Conservation (phyloP, 352 stramenopile genomes). For the Phytophthora palmivora region DNA sequence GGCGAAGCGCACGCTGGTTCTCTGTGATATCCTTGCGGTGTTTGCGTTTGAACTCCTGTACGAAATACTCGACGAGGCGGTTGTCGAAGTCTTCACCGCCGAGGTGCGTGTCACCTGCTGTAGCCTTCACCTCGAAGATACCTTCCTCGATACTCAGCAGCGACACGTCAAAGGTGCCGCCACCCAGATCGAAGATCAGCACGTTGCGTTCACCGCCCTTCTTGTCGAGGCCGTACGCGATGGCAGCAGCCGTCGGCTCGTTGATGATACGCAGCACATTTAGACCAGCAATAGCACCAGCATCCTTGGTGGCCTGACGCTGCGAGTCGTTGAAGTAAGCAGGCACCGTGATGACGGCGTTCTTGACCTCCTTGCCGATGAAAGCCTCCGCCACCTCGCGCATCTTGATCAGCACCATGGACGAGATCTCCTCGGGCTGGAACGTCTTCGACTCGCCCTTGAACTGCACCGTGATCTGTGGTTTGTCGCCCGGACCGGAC, state of each 20-base stretch:
- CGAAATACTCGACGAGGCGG: conserved; percentile 93
- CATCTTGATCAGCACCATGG: conserved; percentile 84
- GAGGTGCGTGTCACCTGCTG: conserved; percentile 93
- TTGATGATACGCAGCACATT: conserved; percentile 97
- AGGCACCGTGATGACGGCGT: conserved; percentile 95
- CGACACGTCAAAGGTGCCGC: conserved; percentile 95
- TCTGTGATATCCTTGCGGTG: conserved; percentile 88
- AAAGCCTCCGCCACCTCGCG: conserved; percentile 66
- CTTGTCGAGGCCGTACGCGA: conserved; percentile 94
- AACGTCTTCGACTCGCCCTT: conserved; percentile 75
- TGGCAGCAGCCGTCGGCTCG: conserved; percentile 95
- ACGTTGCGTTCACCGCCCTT: conserved; percentile 94
- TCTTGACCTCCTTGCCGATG: conserved; percentile 66
- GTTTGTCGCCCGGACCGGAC: conserved; percentile 66
- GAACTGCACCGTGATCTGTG: conserved; percentile 78
- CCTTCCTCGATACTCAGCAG: conserved; percentile 94
- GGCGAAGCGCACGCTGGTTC: conserved; percentile 91
- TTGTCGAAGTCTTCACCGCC: conserved; percentile 96
- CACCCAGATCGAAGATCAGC: conserved; percentile 96
- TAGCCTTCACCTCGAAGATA: conserved; percentile 97
- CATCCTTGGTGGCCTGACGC: conserved; percentile 94
- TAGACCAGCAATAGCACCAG: conserved; percentile 88
- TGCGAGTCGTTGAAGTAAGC: conserved; percentile 97
- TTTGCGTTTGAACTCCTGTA: conserved; percentile 93
- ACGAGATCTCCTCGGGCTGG: conserved; percentile 81